Conservation (phyloP, 371 early-diverging fungal genomes). For the Haplosporangium sp. region DNA sequence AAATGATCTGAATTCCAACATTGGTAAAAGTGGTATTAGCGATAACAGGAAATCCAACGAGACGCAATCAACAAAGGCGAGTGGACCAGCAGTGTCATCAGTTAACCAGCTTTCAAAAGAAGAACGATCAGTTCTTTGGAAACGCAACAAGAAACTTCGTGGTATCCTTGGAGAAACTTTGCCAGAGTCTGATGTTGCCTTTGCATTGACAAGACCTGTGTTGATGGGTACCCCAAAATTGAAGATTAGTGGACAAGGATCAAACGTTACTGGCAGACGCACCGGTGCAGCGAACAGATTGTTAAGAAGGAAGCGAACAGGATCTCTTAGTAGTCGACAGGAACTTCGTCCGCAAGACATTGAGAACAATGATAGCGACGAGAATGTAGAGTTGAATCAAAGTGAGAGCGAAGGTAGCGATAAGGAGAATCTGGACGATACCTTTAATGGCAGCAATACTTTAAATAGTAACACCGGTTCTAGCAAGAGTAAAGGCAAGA, state of each 20-base stretch:
- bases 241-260: neutral
- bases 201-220: constrained; percentile 39
- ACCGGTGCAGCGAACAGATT: neutral
- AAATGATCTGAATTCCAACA: neutral
- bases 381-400: neutral
- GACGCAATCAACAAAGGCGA: neutral
- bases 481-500: constrained; percentile 12
- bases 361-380: neutral
- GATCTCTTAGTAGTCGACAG: constrained; percentile 1
- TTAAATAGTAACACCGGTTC: neutral
- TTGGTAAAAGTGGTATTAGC: neutral
- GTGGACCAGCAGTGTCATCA: constrained; percentile 16
- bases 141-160: constrained; percentile 46
- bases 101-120: constrained; percentile 40
- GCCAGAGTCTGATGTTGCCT: constrained; percentile 37
- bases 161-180: constrained; percentile 38
- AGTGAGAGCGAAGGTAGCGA: neutral
- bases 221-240: constrained; percentile 17
- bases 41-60: constrained; percentile 3
- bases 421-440: constrained; percentile 11
- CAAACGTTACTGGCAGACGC: neutral
- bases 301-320: constrained; percentile 6
- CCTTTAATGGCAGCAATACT: neutral
- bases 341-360: neutral
- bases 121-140: constrained; percentile 41